These are phyloP conservation scores for Triticum turgidum DNA, from an alignment of 176 grass and related monocot genomes.

Conservation along the genomic window DNA sequence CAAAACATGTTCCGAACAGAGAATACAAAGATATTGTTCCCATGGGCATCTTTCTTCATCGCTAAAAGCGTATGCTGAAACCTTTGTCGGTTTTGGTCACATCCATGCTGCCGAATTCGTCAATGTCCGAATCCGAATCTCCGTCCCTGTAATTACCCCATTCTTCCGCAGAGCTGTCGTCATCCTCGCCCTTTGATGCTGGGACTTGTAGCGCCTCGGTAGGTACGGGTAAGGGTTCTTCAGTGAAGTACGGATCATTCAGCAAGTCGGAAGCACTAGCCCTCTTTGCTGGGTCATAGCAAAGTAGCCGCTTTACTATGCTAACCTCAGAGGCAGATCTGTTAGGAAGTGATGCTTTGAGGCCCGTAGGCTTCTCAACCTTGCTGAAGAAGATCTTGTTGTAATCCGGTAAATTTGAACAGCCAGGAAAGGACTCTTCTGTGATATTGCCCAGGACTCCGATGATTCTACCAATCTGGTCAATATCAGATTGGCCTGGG, in stretches of 20 bases:
- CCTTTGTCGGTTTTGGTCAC: conserved; percentile 57
- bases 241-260: conserved; percentile 58
- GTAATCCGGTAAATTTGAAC: conserved; percentile 80
- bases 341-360: conserved; percentile 69
- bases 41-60: neutral
- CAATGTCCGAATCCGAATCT: conserved; percentile 53
- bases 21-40: neutral
- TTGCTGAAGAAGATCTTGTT: conserved; percentile 82
- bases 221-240: conserved; percentile 65
- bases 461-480: conserved; percentile 90
- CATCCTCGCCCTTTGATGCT: conserved; percentile 40
- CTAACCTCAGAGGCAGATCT: conserved; percentile 60
- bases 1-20: conserved; percentile 10
- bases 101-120: conserved; percentile 74
- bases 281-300: conserved; percentile 63
- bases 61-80: conserved; percentile 60
- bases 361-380: conserved; percentile 54
- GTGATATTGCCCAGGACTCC: conserved; percentile 67
- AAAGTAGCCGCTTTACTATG: conserved; percentile 60
- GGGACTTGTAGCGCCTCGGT: conserved; percentile 60
- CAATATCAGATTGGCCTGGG: conserved; percentile 83
- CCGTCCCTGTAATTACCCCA: conserved; percentile 55
- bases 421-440: conserved; percentile 72
- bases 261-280: conserved; percentile 53
- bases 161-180: conserved; percentile 49